phyloP scores from a whole-genome alignment of 164 flowering plant genomes.

The Umbilicus rupestris region DNA sequence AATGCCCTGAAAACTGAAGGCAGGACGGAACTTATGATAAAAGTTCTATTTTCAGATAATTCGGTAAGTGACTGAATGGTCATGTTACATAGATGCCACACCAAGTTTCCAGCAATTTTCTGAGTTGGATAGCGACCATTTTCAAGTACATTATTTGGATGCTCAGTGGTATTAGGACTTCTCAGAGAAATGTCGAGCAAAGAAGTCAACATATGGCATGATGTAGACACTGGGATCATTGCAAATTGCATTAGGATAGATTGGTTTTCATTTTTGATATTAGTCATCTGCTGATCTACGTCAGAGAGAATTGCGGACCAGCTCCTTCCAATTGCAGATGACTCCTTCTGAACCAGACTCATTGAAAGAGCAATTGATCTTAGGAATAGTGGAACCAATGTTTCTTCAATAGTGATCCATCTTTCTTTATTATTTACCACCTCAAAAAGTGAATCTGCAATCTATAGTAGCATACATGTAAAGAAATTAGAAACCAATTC shows the following conservation, averaged over 20 bases:
- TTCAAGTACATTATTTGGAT: conserved; percentile 12
- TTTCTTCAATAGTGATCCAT: conserved; percentile 51
- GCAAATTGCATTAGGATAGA: conserved; percentile 10
- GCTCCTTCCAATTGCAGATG: conserved; percentile 32
- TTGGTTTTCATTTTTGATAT: conserved; percentile 16
- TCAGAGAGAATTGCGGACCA: conserved; percentile 12
- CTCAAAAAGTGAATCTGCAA: conserved; percentile 40
- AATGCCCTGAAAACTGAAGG: conserved; percentile 64
- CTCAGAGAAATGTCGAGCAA: conserved; percentile 39
- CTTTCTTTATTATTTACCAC: conserved; percentile 34
- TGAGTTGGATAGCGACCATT: conserved; percentile 24
- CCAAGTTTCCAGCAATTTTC: conserved; percentile 36
- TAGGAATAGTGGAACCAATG: conserved; percentile 50
- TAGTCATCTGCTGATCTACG: conserved; percentile 11
- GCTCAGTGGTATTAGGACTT: conserved; percentile 17
- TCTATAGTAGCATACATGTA: conserved; percentile 25
- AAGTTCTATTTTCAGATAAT: conserved; percentile 52
- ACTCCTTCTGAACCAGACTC: conserved; percentile 39
- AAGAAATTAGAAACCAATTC: conserved; percentile 10
- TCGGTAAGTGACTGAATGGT: conserved; percentile 48
- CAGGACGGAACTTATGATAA: conserved; percentile 46
- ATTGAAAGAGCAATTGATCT: conserved; percentile 40
- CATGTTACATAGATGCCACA: conserved; percentile 58
- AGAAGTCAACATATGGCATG: conserved; percentile 56
- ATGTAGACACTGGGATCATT: conserved; percentile 33